Conservation (phyloP, 2,329 filamentous ascomycete genomes). For the Diaporthe australafricana region DNA sequence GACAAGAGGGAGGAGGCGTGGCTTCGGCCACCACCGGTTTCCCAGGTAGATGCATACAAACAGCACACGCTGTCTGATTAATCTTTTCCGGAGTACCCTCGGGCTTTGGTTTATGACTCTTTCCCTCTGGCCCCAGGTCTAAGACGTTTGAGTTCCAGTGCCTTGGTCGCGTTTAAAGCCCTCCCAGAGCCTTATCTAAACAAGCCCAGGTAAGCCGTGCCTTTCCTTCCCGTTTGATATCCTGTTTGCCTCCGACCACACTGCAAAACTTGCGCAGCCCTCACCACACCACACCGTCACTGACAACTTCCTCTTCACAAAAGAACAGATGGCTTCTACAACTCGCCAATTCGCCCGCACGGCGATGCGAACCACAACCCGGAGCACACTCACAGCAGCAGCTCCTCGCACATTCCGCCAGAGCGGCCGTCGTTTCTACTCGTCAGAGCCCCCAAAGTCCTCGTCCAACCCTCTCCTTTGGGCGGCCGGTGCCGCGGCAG, state of each 20-base stretch:
- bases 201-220: conserved; percentile 5
- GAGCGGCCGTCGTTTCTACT: conserved; percentile 82
- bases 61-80: conserved; percentile 24
- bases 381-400: conserved; percentile 66
- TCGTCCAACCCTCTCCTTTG: conserved; percentile 63
- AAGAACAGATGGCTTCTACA: conserved; percentile 56
- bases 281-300: conserved; percentile 34
- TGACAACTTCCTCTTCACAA: conserved; percentile 28
- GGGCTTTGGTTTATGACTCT: conserved; percentile 22
- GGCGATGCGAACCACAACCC: conserved; percentile 69
- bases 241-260: neutral
- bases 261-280: too few relatives aligned
- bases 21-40: conserved; percentile 14
- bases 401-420: conserved; percentile 78
- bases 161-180: neutral
- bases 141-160: neutral
- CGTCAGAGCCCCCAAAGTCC: conserved; percentile 72
- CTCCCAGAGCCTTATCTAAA: neutral
- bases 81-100: conserved; percentile 32
- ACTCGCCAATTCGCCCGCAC: conserved; percentile 68
- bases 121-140: neutral
- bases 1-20: conserved; percentile 12
- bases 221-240: neutral
- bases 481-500: conserved; percentile 68
- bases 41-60: neutral